Evolutionary conservation across 805 yeast genomes (phyloP).

Genomic region (Suhomyces prunicola): DNA sequence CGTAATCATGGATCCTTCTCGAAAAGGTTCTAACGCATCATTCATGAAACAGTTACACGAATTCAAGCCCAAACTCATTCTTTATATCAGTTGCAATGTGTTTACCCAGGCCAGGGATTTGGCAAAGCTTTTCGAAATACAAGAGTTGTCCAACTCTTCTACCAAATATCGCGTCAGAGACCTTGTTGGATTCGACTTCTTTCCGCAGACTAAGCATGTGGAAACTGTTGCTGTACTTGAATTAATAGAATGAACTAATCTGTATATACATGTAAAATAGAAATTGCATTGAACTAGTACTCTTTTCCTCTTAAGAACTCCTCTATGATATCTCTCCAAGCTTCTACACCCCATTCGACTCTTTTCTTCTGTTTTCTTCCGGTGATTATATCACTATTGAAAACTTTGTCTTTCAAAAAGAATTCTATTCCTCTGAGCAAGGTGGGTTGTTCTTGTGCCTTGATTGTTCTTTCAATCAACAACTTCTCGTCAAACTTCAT

Average conservation of each 20-base stretch:
- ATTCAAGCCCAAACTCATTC: conserved; percentile 35
- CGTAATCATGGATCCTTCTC: conserved; percentile 45
- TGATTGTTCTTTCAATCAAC: conserved; percentile 48
- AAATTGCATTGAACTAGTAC: background rate
- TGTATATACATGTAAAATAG: background rate
- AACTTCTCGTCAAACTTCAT: conserved; percentile 46
- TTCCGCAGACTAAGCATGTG: conserved; percentile 59
- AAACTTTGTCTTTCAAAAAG: conserved; percentile 49
- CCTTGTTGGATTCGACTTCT: conserved; percentile 43
- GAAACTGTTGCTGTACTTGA: conserved; percentile 52
- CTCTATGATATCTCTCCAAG: conserved; percentile 51
- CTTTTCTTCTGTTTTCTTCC: conserved; percentile 56
- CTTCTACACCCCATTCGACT: conserved; percentile 64
- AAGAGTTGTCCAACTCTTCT: conserved; percentile 2
- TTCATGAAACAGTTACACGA: conserved; percentile 36
- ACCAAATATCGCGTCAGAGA: conserved; percentile 15
- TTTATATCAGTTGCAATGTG: conserved; percentile 45
- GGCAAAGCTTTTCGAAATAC: conserved; percentile 24
- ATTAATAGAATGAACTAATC: conserved; percentile 7
- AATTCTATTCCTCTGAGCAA: conserved; percentile 65
- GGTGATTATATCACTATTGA: conserved; percentile 44
- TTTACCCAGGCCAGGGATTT: conserved; percentile 46
- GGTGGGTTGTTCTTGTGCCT: conserved; percentile 55
- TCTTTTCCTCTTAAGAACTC: conserved; percentile 29
- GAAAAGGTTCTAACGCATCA: conserved; percentile 37